Conservation (phyloP, 208 protist species). For the Endotrypanum monterogeii region DNA sequence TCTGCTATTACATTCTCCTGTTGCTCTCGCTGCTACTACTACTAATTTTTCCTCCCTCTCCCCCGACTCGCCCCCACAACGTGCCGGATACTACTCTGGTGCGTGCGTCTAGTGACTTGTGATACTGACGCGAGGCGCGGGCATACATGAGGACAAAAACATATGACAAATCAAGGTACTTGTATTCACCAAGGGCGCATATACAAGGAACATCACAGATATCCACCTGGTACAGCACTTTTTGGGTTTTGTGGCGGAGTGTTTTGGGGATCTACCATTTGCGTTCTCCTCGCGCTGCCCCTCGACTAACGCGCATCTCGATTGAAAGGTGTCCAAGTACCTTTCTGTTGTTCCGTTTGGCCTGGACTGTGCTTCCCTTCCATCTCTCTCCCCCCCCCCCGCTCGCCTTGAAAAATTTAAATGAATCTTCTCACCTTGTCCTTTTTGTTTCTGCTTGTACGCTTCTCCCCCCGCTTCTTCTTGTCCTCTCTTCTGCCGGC, state of each 20-base stretch:
- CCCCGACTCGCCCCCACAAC: not conserved
- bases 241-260: not conserved
- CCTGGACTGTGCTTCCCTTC: not conserved
- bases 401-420: not conserved
- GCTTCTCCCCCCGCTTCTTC: not conserved
- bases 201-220: not conserved
- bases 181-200: not conserved
- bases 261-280: not conserved
- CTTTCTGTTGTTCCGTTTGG: not conserved
- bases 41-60: not conserved
- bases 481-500: too few species aligned
- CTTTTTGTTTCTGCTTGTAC: not conserved
- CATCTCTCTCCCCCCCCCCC: not conserved
- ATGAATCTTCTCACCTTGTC: not conserved
- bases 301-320: not conserved
- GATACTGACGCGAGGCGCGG: not conserved
- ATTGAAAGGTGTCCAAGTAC: not conserved
- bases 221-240: not conserved
- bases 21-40: not conserved
- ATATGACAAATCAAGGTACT: not conserved
- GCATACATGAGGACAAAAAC: not conserved
- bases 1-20: not conserved
- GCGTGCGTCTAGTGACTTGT: not conserved
- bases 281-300: not conserved
- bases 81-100: too few species aligned